These are phyloP conservation scores for Penicillium sp. DNA, from an alignment of 2,329 filamentous ascomycete genomes.

Conservation along the genomic window DNA sequence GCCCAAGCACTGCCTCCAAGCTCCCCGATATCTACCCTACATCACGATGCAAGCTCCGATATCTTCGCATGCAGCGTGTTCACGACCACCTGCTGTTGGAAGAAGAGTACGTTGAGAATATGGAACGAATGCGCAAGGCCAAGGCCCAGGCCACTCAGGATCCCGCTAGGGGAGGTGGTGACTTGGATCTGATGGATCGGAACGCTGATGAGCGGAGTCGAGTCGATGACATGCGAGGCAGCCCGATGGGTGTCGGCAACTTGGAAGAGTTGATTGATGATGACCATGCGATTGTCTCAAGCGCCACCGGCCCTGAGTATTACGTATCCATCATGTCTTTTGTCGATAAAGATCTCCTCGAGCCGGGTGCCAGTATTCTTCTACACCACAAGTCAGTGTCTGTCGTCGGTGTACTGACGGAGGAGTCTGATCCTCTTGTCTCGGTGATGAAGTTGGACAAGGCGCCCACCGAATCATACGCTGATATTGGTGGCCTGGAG, in stretches of 20 bases:
- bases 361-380: slow-evolving; percentile 91
- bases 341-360: slow-evolving; percentile 96
- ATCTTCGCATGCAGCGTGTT: slow-evolving; percentile 96
- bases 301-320: slow-evolving; percentile 95
- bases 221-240: slow-evolving; percentile 97
- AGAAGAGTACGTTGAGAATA: slow-evolving; percentile 98
- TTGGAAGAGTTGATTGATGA: slow-evolving; percentile 99
- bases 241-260: slow-evolving; percentile 96
- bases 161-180: slow-evolving; percentile 59
- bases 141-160: slow-evolving; percentile 67
- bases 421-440: slow-evolving; percentile 91
- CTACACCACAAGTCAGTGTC: slow-evolving; percentile 97
- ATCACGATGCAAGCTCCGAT: slow-evolving; percentile 93
- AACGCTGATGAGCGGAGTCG: slow-evolving; percentile 92
- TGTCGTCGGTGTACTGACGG: slow-evolving; percentile 93
- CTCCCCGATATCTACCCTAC: slow-evolving; percentile 92
- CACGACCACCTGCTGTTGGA: slow-evolving; percentile 96
- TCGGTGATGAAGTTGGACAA: slow-evolving; percentile 99
- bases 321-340: slow-evolving; percentile 99
- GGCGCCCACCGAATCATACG: slow-evolving; percentile 95
- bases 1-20: slow-evolving; percentile 91
- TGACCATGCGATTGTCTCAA: slow-evolving; percentile 97
- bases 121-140: slow-evolving; percentile 90
- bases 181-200: slow-evolving; percentile 76
- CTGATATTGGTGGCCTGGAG: slow-evolving; percentile 96